A percentile compares a stretch with the other conserved stretches of the same genome.
Evolutionary conservation across 2,329 filamentous ascomycete genomes (phyloP).

Genomic region (Xylaria sp.): DNA sequence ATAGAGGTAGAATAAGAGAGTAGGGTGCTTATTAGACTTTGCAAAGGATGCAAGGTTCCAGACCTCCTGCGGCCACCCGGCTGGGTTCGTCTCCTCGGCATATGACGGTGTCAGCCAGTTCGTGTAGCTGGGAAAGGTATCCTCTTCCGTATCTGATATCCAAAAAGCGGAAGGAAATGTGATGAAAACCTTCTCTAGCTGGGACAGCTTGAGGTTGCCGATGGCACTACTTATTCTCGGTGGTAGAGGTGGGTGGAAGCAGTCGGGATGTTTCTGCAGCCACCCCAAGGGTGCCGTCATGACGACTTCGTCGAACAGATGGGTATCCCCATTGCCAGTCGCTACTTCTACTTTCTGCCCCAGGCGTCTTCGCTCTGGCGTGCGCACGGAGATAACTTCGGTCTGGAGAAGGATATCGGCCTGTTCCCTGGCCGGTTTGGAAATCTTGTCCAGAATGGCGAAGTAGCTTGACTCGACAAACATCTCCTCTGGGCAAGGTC

Average conservation of each 20-base stretch:
- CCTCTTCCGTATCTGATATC: slow-evolving; percentile 29
- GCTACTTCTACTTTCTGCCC: slow-evolving; percentile 12
- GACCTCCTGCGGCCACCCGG: not conserved
- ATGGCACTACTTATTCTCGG: slow-evolving; percentile 55
- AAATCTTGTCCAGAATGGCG: slow-evolving; percentile 65
- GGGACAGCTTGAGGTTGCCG: slow-evolving; percentile 47
- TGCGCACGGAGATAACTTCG: slow-evolving; percentile 1
- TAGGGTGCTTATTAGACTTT: not conserved
- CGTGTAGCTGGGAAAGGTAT: slow-evolving; percentile 32
- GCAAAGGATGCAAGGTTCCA: not conserved
- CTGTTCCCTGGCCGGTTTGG: slow-evolving; percentile 49
- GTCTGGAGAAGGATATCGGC: slow-evolving; percentile 1
- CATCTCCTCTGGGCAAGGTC: slow-evolving; percentile 60
- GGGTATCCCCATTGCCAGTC: not conserved
- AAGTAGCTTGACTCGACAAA: slow-evolving; percentile 71
- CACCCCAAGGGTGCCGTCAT: not conserved
- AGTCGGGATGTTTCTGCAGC: not conserved
- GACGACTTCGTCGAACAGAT: slow-evolving; percentile 10
- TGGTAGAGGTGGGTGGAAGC: not conserved
- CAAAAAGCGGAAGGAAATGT: slow-evolving; percentile 44
- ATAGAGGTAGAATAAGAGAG: not conserved
- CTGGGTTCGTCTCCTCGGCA: not conserved
- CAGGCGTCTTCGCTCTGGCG: not conserved
- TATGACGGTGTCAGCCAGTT: not conserved
- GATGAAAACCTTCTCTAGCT: slow-evolving; percentile 46